Evolutionary conservation across 1,284 basidiomycete genomes (phyloP), one percentile per base, ranked within the genome.

Genomic region (Papiliotrema terrestris): DNA sequence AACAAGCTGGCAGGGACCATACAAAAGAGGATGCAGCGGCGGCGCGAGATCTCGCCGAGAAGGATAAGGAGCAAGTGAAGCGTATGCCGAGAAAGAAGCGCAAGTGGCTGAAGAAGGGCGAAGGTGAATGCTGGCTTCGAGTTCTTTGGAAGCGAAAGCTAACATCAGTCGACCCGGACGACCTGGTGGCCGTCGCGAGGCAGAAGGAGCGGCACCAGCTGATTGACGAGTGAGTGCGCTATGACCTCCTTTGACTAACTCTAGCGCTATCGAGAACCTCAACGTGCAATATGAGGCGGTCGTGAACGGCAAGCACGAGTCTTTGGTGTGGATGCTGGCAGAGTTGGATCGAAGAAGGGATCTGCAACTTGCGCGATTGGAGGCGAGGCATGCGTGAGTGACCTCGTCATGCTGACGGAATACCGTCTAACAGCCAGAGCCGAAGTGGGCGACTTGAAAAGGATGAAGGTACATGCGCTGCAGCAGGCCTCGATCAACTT

Each of bases 111-210:
- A 66, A 66, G 48, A 66, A 66, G 52, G 72, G 72, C n/a, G 67
- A 74, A 57, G 60, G 68, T 68, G 54, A 59, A 62, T 62, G 14
- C 42, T 36, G 13, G 11, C 15, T 14, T 19, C 9, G 13, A 29
- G 2, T 37, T 22, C 36, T n/a, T 41, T 29, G 8, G 44, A 22
- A 32, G 29, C 29, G 29, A 11, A 5, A 56, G 37, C 22, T 45
- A n/a, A 14, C 17, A 19, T 13, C 38, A 70, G 72, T 74, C n/a
- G 72, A 74, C 57, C 71, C 71, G 1, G 71, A 74, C 45, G 72
- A 74, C 52, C 61, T 55, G 11, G 56, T 68, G 15, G 72, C 72
- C 1, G 71, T 74, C 8, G 72, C 72, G 13, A 58, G 59, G 26
- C 72, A 72, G 46, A 59, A 55, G 44, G 65, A 65, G 43, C 56